Percentiles rank a stretch among this genome's conserved stretches.
These are phyloP conservation scores for Rhynchospora tenuis DNA, from an alignment of 176 grass and related monocot species.

Conservation along the genomic window DNA sequence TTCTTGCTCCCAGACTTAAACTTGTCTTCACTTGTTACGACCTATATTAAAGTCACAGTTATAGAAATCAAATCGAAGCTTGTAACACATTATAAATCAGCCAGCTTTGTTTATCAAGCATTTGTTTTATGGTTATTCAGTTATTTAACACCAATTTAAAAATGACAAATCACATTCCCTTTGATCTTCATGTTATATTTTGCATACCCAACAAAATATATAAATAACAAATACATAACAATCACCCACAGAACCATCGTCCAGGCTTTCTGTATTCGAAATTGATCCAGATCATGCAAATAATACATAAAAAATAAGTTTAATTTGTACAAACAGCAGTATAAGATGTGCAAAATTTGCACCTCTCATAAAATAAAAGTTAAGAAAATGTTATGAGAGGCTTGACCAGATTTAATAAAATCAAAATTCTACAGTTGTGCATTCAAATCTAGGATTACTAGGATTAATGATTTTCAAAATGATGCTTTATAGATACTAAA, in stretches of 20 bases:
- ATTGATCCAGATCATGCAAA: background rate
- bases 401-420: background rate
- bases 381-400: background rate
- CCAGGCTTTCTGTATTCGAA: background rate
- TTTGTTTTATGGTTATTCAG: background rate
- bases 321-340: background rate
- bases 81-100: conserved; percentile 15
- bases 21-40: conserved; percentile 84
- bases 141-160: background rate
- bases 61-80: conserved; percentile 6
- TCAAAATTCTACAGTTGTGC: background rate
- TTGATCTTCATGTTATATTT: background rate
- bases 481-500: background rate
- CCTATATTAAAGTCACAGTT: conserved; percentile 32
- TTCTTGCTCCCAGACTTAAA: conserved; percentile 85
- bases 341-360: background rate
- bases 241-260: background rate
- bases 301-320: background rate
- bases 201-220: background rate
- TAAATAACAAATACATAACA: background rate
- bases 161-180: background rate
- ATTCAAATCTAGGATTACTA: background rate
- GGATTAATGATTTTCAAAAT: background rate
- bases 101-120: conserved; percentile 4
- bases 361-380: background rate